phyloP scores from a whole-genome alignment of 2,329 filamentous ascomycete genomes.

The Neonectria neomacrospora region DNA sequence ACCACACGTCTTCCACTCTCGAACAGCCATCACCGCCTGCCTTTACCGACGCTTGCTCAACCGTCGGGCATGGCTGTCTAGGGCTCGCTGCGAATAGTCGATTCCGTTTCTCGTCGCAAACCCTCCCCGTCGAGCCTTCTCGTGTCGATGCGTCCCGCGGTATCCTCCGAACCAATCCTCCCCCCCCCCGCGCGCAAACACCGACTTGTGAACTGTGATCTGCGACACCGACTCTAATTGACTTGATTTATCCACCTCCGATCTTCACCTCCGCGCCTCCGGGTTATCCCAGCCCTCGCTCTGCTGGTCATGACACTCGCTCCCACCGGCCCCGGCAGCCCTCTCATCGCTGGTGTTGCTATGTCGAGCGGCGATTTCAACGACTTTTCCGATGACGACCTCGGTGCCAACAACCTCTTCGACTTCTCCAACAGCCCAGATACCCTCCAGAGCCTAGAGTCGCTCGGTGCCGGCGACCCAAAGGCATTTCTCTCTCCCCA shows the following conservation, averaged over 20 bases:
- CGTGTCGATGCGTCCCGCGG: conserved; percentile 36
- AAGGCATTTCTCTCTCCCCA: conserved; percentile 50
- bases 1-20: conserved; percentile 32
- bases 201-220: conserved; percentile 32
- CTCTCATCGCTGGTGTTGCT: conserved; percentile 53
- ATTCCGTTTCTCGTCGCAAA: conserved; percentile 5
- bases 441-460: conserved; percentile 50
- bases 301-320: conserved; percentile 52
- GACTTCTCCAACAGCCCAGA: conserved; percentile 53
- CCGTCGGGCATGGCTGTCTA: conserved; percentile 24
- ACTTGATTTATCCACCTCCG: conserved; percentile 25
- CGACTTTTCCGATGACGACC: conserved; percentile 53
- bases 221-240: conserved; percentile 42
- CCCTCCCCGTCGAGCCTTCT: conserved; percentile 16
- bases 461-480: conserved; percentile 45
- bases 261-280: conserved; percentile 27
- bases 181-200: conserved; percentile 37
- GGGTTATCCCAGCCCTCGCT: conserved; percentile 34
- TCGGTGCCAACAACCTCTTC: conserved; percentile 48
- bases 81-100: conserved; percentile 14
- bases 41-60: conserved; percentile 29
- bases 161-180: conserved; percentile 24
- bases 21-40: conserved; percentile 35
- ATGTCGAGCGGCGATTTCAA: conserved; percentile 52
- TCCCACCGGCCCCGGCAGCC: conserved; percentile 49